A percentile compares a stretch with the other conserved stretches of the same genome.
Evolutionary conservation across 2,329 filamentous ascomycete genomes (phyloP).

Genomic region (Colletotrichum noveboracense): DNA sequence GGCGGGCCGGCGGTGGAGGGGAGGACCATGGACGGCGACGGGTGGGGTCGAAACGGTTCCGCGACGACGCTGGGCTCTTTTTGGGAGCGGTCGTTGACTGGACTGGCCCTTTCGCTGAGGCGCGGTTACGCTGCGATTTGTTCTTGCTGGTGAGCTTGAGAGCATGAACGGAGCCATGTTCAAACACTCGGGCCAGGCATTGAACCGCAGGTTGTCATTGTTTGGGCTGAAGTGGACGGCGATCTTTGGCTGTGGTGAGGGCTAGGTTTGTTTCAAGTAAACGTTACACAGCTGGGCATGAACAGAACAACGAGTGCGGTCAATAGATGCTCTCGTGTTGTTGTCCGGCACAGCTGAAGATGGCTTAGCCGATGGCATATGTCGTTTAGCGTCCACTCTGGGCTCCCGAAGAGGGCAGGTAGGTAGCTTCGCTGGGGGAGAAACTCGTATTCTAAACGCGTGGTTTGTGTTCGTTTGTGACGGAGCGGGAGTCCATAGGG

Average conservation of each 20-base stretch:
- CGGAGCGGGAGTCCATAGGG: neutral
- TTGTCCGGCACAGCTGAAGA: neutral
- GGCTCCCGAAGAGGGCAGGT: neutral
- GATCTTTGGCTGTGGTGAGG: neutral
- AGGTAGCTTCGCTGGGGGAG: neutral
- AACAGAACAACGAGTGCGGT: neutral
- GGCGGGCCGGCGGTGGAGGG: constrained; percentile 1
- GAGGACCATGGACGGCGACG: neutral
- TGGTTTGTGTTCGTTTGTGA: neutral
- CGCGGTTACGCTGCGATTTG: neutral
- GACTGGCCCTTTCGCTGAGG: neutral
- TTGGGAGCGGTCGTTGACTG: neutral
- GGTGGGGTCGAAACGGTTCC: constrained; percentile 18
- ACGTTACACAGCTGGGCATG: constrained; percentile 8
- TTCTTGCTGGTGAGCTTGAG: neutral
- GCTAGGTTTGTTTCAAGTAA: constrained; percentile 17
- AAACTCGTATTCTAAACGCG: neutral
- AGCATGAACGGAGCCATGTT: neutral
- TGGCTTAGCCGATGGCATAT: neutral
- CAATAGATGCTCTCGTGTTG: neutral
- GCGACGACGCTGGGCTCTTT: neutral
- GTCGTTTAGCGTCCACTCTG: neutral
- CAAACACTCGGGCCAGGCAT: neutral
- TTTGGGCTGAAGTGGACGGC: neutral
- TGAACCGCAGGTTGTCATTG: neutral